Conservation (phyloP, 805 yeast genomes). For the Saturnispora ahearnii region DNA sequence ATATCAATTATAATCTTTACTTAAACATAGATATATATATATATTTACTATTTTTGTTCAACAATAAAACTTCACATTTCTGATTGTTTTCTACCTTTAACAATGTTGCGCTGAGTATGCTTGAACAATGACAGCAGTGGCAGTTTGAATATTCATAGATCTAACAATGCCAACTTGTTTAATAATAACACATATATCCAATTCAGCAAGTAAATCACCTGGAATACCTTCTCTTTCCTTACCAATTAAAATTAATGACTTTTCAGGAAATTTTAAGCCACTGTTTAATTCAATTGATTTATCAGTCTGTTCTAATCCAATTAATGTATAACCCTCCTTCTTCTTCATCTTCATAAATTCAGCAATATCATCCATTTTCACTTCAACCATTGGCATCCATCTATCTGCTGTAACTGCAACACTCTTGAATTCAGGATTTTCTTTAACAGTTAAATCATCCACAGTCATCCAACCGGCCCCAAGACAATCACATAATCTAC, state of each 20-base stretch:
- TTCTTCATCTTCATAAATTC: conserved; percentile 52
- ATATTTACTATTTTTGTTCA: neutral
- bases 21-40: neutral
- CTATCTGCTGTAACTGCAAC: conserved; percentile 92
- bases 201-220: conserved; percentile 68
- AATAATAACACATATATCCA: conserved; percentile 83
- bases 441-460: conserved; percentile 55
- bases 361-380: conserved; percentile 45
- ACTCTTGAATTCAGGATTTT: conserved; percentile 60
- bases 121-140: conserved; percentile 89
- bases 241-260: conserved; percentile 72
- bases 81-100: conserved; percentile 13
- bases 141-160: conserved; percentile 95
- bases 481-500: conserved; percentile 83
- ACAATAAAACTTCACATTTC: too few relatives aligned
- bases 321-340: conserved; percentile 71
- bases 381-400: conserved; percentile 93
- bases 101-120: conserved; percentile 73
- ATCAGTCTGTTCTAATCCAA: conserved; percentile 92
- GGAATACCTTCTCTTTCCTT: conserved; percentile 89
- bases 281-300: conserved; percentile 63
- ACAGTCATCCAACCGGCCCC: conserved; percentile 81
- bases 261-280: conserved; percentile 64
- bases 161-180: conserved; percentile 88
- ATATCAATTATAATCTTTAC: neutral